Percentiles rank a stretch among this genome's conserved stretches.
phyloP scores from a whole-genome alignment of 192 early-diverging fungal genomes.

The Gorgonomyces haynaldii region DNA sequence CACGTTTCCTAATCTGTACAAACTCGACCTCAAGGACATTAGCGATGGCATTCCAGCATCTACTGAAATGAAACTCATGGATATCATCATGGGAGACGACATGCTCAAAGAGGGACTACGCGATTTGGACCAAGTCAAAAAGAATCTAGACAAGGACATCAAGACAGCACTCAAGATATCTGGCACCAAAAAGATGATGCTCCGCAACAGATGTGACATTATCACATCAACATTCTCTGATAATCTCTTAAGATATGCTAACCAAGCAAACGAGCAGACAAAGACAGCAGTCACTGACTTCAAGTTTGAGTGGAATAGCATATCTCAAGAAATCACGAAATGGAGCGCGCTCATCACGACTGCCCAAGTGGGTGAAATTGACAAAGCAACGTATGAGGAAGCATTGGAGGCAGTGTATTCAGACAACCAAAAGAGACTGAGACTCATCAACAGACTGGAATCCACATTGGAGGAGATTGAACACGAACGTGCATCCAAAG shows the following conservation, averaged over 20 bases:
- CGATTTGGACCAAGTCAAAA: neutral
- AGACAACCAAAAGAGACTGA: neutral
- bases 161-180: neutral
- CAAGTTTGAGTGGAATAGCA: too few relatives aligned
- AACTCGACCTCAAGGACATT: neutral
- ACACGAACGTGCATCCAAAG: neutral
- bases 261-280: too few relatives aligned
- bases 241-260: too few relatives aligned
- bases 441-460: neutral
- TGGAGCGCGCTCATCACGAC: too few relatives aligned
- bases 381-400: neutral
- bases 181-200: neutral
- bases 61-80: slow-evolving; percentile 7
- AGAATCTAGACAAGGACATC: neutral
- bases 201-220: slow-evolving; percentile 2
- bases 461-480: neutral
- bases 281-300: too few relatives aligned
- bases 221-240: too few relatives aligned
- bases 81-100: slow-evolving; percentile 12
- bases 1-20: neutral
- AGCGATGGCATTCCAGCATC: too few relatives aligned
- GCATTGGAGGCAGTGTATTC: neutral
- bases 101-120: neutral
- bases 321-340: too few relatives aligned
- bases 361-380: neutral